Evolutionary conservation across 2,329 filamentous ascomycete species (phyloP).

Genomic region (Simplicillium aogashimaense): DNA sequence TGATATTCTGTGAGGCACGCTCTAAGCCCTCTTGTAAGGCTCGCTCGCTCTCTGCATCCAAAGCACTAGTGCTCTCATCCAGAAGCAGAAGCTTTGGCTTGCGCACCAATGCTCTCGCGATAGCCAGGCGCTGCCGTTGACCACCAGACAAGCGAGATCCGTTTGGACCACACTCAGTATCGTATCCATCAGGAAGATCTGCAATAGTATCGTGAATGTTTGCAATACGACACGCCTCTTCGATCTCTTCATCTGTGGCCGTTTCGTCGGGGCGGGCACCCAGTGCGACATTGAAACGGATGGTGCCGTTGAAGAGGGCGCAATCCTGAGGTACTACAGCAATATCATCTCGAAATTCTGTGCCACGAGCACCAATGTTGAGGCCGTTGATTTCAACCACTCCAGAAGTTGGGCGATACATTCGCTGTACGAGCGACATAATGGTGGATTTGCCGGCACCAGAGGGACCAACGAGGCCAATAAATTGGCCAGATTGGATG

Average conservation of each 20-base stretch:
- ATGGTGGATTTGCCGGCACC: constrained; percentile 61
- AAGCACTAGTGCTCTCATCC: constrained; percentile 71
- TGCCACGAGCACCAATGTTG: constrained; percentile 31
- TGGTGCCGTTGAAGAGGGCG: constrained; percentile 46
- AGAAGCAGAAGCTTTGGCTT: constrained; percentile 64
- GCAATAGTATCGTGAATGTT: constrained; percentile 62
- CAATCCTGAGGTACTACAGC: constrained; percentile 49
- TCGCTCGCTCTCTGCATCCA: constrained; percentile 62
- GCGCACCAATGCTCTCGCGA: constrained; percentile 66
- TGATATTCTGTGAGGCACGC: constrained; percentile 40
- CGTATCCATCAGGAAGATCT: constrained; percentile 53
- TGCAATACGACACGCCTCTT: constrained; percentile 55
- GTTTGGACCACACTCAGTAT: constrained; percentile 60
- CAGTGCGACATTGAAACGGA: constrained; percentile 46
- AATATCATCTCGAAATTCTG: constrained; percentile 39
- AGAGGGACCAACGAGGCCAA: constrained; percentile 54
- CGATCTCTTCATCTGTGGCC: constrained; percentile 49
- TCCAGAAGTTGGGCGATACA: constrained; percentile 34
- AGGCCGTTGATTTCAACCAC: constrained; percentile 32
- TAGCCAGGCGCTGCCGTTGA: constrained; percentile 68
- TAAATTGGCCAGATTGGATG: constrained; percentile 50
- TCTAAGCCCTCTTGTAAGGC: constrained; percentile 59
- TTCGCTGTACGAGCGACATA: constrained; percentile 42
- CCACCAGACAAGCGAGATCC: constrained; percentile 68
- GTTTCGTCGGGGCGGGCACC: constrained; percentile 43